Base-by-base conservation (phyloP, 1,284 basidiomycete species). In the Xerocomus amazonicus region DNA sequence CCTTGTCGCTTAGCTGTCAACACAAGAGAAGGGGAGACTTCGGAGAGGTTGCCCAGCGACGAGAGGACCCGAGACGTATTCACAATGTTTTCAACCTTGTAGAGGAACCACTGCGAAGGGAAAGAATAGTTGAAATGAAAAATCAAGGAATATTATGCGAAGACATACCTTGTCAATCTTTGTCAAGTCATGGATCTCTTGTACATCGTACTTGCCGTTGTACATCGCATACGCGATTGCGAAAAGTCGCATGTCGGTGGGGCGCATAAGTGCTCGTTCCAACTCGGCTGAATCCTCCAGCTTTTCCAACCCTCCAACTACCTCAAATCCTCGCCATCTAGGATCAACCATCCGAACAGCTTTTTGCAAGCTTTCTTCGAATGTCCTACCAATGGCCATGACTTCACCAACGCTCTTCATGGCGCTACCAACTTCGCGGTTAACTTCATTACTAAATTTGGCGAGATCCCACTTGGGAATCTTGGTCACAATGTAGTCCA, bases 401-500 rank as follows among this genome's bases (percentile, higher is more conserved):
- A 99, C 96, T 71, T 99, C 97, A 55, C 97, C 97, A 52, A 99
- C 97, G 23, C 92, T 95, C 74, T 99, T 99, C 97, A 99, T 99
- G 26, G 93, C 84, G 3, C 95, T 98, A 34, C 97, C 96, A 47
- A 99, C 86, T 66, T 94, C 87, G 53, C 96, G 88, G 69, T 97
- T 89, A 52, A 99, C 97, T 66, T 97, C 94, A 3, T 77, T 73
- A 16, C 85, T 87, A 79, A 99, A 98, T 74, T 99, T 99, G 59
- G 94, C 93, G 54, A 99, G 76, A 73, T 99, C 97, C 95, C 97
- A 99, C 73, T 98, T 98, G 59, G 97, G 97, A 60, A 99, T 99
- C 77, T 99, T 99, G 51, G 94, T 98, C 56, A 99, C 96, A 65
- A 99, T 97, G 73, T 99, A 99, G 73, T 99, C 97, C 45, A 99